Conservation (phyloP, 768 basidiomycete species). For the Suillus placidus region DNA sequence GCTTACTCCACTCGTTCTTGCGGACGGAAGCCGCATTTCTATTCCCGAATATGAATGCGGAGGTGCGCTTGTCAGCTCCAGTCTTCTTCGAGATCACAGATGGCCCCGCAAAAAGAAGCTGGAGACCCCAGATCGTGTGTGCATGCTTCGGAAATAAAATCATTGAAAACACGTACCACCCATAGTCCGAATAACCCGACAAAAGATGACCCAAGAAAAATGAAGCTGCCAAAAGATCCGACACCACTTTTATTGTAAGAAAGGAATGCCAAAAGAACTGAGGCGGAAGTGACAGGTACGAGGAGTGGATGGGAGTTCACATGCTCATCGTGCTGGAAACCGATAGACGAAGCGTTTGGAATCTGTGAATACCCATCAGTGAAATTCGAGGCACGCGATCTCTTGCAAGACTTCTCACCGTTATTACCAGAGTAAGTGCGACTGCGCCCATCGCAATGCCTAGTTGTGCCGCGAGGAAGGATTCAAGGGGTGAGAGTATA, state of each 20-base stretch:
- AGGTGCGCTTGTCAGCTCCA: conserved; percentile 82
- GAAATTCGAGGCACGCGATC: conserved; percentile 19
- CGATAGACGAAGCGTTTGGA: conserved; percentile 43
- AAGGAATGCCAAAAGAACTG: conserved; percentile 57
- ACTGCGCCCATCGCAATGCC: conserved; percentile 62
- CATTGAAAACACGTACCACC: conserved; percentile 53
- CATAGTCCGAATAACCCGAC: conserved; percentile 72
- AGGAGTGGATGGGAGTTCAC: conserved; percentile 62
- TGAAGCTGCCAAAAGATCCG: conserved; percentile 55
- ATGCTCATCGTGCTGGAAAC: conserved; percentile 30
- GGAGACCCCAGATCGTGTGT: conserved; percentile 18
- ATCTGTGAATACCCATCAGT: conserved; percentile 33
- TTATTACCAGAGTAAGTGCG: conserved; percentile 57
- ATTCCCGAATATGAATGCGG: conserved; percentile 79
- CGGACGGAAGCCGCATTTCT: conserved; percentile 62
- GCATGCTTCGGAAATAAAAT: conserved; percentile 10
- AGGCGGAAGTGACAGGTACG: conserved; percentile 56
- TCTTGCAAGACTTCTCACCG: conserved; percentile 40
- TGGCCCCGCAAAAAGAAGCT: conserved; percentile 67
- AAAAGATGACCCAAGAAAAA: conserved; percentile 50
- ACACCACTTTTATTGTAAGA: conserved; percentile 65
- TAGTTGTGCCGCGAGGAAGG: conserved; percentile 67
- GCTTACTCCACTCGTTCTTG: conserved; percentile 59
- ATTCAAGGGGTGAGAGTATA: conserved; percentile 65
- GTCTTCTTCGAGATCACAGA: conserved; percentile 66